phyloP scores from a whole-genome alignment of 2,329 filamentous ascomycete genomes.

The Fusarium robinianum region DNA sequence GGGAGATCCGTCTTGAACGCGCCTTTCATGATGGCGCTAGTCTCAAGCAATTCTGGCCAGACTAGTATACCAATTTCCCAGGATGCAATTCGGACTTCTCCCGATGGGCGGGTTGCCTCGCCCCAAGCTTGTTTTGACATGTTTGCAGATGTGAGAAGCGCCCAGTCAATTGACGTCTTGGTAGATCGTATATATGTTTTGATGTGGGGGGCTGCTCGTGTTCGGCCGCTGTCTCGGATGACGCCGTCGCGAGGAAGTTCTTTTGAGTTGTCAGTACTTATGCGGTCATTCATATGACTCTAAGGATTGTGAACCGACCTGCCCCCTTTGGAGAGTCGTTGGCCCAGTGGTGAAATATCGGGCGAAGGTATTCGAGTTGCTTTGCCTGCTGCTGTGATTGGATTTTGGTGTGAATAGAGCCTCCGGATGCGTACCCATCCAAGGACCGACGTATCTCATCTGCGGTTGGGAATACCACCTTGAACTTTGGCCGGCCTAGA shows the following conservation, averaged over 20 bases:
- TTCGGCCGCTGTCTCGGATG: conserved; percentile 59
- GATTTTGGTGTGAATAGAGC: conserved; percentile 81
- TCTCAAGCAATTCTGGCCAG: conserved; percentile 68
- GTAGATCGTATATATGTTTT: conserved; percentile 82
- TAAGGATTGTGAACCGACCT: conserved; percentile 27
- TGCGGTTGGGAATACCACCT: conserved; percentile 79
- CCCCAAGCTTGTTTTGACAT: conserved; percentile 91
- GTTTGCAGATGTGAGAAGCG: conserved; percentile 87
- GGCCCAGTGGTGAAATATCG: conserved; percentile 76
- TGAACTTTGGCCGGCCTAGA: conserved; percentile 55
- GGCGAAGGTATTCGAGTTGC: conserved; percentile 73
- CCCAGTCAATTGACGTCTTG: conserved; percentile 73
- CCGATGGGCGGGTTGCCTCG: conserved; percentile 58
- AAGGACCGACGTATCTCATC: conserved; percentile 77
- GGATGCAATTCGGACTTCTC: conserved; percentile 72
- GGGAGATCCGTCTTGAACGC: conserved; percentile 68
- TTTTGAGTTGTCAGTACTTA: conserved; percentile 19
- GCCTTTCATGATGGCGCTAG: conserved; percentile 65
- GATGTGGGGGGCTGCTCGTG: conserved; percentile 80
- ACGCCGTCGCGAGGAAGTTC: conserved; percentile 32
- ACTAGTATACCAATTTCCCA: conserved; percentile 85
- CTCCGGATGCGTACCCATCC: conserved; percentile 77
- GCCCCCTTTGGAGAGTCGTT: conserved; percentile 55
- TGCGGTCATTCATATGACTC: not conserved
- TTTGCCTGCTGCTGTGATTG: conserved; percentile 71